A percentile compares a stretch with the other conserved stretches of the same genome.
These are phyloP conservation scores for Tulasnella sp. DNA, from an alignment of 768 basidiomycete species.

Conservation along the genomic window DNA sequence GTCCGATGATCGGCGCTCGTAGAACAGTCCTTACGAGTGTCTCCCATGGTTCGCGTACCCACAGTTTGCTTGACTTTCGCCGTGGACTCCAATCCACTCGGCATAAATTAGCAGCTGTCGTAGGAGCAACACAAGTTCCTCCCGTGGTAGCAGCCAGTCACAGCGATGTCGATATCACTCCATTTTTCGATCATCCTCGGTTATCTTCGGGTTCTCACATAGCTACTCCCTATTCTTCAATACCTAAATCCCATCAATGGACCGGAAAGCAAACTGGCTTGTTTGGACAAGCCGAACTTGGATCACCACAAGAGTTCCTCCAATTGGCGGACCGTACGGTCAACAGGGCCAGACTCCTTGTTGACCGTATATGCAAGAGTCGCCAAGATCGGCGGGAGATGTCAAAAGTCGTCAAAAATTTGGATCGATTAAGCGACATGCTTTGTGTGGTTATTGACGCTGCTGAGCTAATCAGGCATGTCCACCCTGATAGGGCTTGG, in stretches of 20 bases:
- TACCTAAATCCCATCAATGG: no score
- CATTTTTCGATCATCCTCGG: conserved; percentile 4
- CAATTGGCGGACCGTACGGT: conserved; percentile 69
- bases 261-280: conserved; percentile 65
- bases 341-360: conserved; percentile 64
- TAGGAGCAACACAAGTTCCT: no score
- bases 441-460: conserved; percentile 94
- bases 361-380: conserved; percentile 67
- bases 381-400: conserved; percentile 56
- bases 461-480: conserved; percentile 83
- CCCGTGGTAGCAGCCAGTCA: no score
- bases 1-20: no score
- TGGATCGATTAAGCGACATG: conserved; percentile 92
- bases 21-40: no score
- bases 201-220: not conserved
- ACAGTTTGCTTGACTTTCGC: no score
- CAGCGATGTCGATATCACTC: conserved; percentile 8
- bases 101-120: no score
- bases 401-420: conserved; percentile 80
- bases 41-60: no score
- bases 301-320: conserved; percentile 52
- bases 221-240: not conserved
- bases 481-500: conserved; percentile 82
- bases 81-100: no score
- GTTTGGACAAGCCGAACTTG: conserved; percentile 67